Percentiles rank a stretch among this genome's conserved stretches.
Evolutionary conservation across 805 yeast species (phyloP).

Genomic region (Cyberlindnera nakhonratchasimensis): DNA sequence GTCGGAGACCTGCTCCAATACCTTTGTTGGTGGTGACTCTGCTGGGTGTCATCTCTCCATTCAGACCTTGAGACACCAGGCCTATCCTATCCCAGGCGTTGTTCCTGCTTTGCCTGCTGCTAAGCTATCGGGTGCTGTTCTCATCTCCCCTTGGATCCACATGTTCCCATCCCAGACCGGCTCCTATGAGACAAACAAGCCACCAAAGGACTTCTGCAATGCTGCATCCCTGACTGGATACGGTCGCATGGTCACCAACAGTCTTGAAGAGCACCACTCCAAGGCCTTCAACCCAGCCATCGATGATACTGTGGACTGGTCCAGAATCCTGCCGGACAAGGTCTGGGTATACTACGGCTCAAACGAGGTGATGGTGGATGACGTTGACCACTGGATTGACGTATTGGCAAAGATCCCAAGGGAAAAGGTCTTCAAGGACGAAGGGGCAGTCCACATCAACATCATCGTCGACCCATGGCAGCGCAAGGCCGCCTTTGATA

Average conservation of each 20-base stretch:
- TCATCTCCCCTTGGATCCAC: conserved; percentile 21
- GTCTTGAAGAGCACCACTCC: conserved; percentile 1
- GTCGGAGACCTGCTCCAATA: conserved; percentile 12
- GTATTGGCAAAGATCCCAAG: conserved; percentile 4
- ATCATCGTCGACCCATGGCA: conserved; percentile 6
- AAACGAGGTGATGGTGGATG: conserved; percentile 9
- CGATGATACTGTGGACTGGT: conserved; percentile 7
- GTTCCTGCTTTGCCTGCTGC: not conserved
- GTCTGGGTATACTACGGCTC: conserved; percentile 6
- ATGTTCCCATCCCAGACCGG: conserved; percentile 10
- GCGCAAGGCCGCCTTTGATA: not conserved
- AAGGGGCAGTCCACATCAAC: conserved; percentile 7
- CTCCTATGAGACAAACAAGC: conserved; percentile 7
- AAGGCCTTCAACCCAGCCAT: conserved; percentile 6
- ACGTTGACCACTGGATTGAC: conserved; percentile 6
- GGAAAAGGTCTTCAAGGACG: conserved; percentile 3
- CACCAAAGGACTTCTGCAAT: conserved; percentile 8
- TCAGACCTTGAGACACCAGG: conserved; percentile 14
- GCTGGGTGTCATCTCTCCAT: conserved; percentile 31
- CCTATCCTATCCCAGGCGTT: conserved; percentile 5
- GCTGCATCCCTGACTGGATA: conserved; percentile 4
- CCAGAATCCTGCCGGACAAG: conserved; percentile 5
- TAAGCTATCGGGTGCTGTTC: conserved; percentile 7
- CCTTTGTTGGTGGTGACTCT: conserved; percentile 31
- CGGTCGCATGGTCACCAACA: conserved; percentile 1